phyloP scores from a whole-genome alignment of 345 rosid species.

The Noccaea bulbosa region DNA sequence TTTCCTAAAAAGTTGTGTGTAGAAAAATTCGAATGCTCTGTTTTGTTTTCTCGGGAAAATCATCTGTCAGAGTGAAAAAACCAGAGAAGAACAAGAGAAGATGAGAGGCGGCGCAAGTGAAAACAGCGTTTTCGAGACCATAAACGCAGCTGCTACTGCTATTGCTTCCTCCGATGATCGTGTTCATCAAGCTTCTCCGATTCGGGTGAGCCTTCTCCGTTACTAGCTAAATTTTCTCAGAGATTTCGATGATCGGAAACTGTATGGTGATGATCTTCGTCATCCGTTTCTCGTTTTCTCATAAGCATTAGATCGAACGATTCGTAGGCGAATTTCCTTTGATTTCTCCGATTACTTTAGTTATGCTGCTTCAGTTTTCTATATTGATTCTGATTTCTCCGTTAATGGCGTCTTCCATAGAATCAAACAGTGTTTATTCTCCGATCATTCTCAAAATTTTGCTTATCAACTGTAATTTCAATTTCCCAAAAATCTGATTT shows the following conservation, averaged over 20 bases:
- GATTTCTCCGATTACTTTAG: not conserved
- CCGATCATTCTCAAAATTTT: not conserved
- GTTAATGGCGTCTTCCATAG: conserved; percentile 18
- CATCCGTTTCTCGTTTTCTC: not conserved
- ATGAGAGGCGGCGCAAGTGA: conserved; percentile 57
- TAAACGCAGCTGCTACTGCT: conserved; percentile 90
- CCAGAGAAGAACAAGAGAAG: conserved; percentile 26
- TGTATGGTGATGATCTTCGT: conserved; percentile 8
- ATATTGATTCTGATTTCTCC: conserved; percentile 23
- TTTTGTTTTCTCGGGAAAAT: conserved; percentile 40
- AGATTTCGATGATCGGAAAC: conserved; percentile 1
- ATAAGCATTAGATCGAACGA: conserved; percentile 37
- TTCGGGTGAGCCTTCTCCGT: conserved; percentile 18
- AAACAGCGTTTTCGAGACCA: conserved; percentile 61
- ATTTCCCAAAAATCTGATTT: conserved; percentile 13
- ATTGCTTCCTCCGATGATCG: conserved; percentile 82
- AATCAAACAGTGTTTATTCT: conserved; percentile 28
- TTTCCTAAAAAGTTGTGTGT: conserved; percentile 15
- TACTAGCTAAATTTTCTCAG: not conserved
- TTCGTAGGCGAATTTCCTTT: conserved; percentile 6
- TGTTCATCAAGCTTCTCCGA: conserved; percentile 53
- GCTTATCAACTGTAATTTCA: not conserved
- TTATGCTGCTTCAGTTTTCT: not conserved
- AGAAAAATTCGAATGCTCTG: conserved; percentile 40
- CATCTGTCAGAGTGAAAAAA: conserved; percentile 2